These are phyloP conservation scores for Aphanocladium album DNA, from an alignment of 2,329 filamentous ascomycete species.

Conservation along the genomic window DNA sequence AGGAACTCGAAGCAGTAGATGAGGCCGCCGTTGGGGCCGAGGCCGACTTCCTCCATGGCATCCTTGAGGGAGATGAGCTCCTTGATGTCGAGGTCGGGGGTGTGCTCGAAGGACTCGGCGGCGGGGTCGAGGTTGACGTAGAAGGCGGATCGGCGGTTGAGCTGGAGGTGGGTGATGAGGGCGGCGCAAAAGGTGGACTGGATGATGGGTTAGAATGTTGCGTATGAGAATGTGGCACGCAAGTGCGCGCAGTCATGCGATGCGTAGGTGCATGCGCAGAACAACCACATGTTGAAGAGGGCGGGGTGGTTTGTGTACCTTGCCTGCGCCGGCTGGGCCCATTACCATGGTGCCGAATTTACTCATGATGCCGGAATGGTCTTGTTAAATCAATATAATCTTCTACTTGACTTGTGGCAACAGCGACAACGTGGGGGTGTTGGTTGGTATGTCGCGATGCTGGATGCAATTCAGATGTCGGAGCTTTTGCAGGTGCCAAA, in stretches of 20 bases:
- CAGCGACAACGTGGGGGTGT: background rate
- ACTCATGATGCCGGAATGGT: conserved; percentile 57
- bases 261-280: no score
- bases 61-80: conserved; percentile 90
- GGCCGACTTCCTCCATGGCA: conserved; percentile 90
- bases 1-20: conserved; percentile 98
- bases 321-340: conserved; percentile 93
- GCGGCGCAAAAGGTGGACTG: conserved; percentile 91
- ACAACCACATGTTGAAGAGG: background rate
- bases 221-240: background rate
- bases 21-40: conserved; percentile 86
- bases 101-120: conserved; percentile 85
- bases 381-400: background rate
- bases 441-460: background rate
- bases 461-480: background rate
- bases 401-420: background rate
- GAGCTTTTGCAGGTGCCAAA: background rate
- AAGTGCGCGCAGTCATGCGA: background rate
- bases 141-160: conserved; percentile 88
- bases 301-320: conserved; percentile 45
- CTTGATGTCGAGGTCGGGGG: conserved; percentile 91
- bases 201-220: background rate
- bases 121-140: conserved; percentile 98
- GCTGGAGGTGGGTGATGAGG: conserved; percentile 86
- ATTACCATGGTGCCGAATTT: conserved; percentile 95